Evolutionary conservation across 495 filamentous ascomycete species (phyloP), one percentile per base, ranked within the genome.

Genomic region (Corynascus novoguineensis): DNA sequence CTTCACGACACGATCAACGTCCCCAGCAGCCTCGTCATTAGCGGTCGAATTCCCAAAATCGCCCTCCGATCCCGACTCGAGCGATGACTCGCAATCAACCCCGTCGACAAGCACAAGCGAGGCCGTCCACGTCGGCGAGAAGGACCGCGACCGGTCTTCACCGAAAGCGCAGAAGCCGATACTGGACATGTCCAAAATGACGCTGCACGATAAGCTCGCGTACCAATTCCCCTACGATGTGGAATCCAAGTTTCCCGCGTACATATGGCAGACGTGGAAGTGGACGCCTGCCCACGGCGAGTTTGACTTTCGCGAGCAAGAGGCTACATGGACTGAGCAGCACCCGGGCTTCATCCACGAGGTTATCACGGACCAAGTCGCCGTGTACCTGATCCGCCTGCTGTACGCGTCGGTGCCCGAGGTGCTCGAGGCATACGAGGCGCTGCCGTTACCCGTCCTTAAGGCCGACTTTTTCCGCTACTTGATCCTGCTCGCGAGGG

Each of bases 231-330:
- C 92, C 12, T 98, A 97, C 74, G 86, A 95, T 61, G 80, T 91
- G 45, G 84, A 89, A 60, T 69, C 76, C 55, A 92, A 89, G 69
- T 98, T 98, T 71, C 93, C 93, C 0, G 92, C 90, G 27, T 98
- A 95, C 72, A 95, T 98, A 58, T 98, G 93, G 93, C 93, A 98
- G 76, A 98, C 93, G 37, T 98, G 93, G 93, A 96, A 95, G 72
- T 88, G 86, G 68, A 87, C 84, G 1, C 93, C 95, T 1, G 80
- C 85, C 1, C 87, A 87, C n/a, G 77, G 82, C 51, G 82, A 89
- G 57, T 98, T 98, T 66, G 73, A 75, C 6, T 88, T 95, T 46
- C 84, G 95, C 46, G 80, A 83, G 27, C 76, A 87, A 53, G 93
- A 98, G 73, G 90, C 91, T 38, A 89, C 86, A 57, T 98, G 93